Conservation (phyloP, 768 basidiomycete species). For the Pulveroboletus ravenelii region DNA sequence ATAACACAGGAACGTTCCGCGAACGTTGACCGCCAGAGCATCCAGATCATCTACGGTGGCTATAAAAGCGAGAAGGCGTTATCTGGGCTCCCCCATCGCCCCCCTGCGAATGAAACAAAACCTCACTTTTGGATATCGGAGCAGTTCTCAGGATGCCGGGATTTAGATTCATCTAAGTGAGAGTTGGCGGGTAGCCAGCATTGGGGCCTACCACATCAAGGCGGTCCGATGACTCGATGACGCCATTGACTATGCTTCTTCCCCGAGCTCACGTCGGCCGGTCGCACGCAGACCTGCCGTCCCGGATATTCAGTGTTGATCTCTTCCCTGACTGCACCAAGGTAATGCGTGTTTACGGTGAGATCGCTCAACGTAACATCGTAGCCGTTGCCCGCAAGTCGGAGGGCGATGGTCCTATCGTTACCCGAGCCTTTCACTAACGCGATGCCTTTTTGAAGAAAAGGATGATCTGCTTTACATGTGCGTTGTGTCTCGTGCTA, state of each 20-base stretch:
- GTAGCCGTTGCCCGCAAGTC: slow-evolving; percentile 34
- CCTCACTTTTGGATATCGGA: slow-evolving; percentile 7
- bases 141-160: slow-evolving; percentile 15
- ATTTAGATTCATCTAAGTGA: slow-evolving; percentile 15
- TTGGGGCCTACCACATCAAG: slow-evolving; percentile 32
- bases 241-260: slow-evolving; percentile 26
- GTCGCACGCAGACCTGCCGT: slow-evolving; percentile 5
- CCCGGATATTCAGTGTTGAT: slow-evolving; percentile 10
- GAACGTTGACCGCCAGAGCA: slow-evolving; percentile 35
- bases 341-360: slow-evolving; percentile 9
- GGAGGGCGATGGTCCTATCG: slow-evolving; percentile 33
- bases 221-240: slow-evolving; percentile 23
- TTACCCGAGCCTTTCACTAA: slow-evolving; percentile 30
- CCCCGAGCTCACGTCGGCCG: slow-evolving; percentile 26
- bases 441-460: slow-evolving; percentile 27
- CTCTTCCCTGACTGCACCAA: slow-evolving; percentile 13
- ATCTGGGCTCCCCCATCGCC: neutral
- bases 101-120: neutral
- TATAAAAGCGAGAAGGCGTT: slow-evolving; percentile 3
- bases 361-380: slow-evolving; percentile 35
- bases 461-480: no score
- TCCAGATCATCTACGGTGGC: slow-evolving; percentile 33
- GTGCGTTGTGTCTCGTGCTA: no score
- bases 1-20: slow-evolving; percentile 38
- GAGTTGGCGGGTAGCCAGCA: neutral